These are phyloP conservation scores for Metschnikowia lachancei DNA, from an alignment of 805 yeast genomes.

Conservation along the genomic window DNA sequence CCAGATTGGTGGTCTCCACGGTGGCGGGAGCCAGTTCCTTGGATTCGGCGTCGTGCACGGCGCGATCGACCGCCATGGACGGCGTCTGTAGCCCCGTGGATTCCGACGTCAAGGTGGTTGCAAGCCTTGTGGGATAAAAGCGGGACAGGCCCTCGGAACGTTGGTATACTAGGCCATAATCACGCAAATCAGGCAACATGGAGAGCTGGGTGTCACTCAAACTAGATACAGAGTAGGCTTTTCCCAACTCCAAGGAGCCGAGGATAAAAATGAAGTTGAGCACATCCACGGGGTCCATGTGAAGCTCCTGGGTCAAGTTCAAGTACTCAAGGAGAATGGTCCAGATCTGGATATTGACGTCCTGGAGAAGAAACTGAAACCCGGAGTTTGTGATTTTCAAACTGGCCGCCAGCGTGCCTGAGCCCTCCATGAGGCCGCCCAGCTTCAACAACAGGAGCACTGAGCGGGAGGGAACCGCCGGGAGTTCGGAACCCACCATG, in stretches of 20 bases:
- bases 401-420: slow-evolving; percentile 31
- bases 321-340: slow-evolving; percentile 82
- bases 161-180: slow-evolving; percentile 84
- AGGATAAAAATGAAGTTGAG: slow-evolving; percentile 89
- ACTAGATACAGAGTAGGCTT: slow-evolving; percentile 70
- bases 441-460: slow-evolving; percentile 73
- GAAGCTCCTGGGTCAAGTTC: slow-evolving; percentile 74
- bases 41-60: slow-evolving; percentile 36
- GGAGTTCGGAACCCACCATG: slow-evolving; percentile 91
- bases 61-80: slow-evolving; percentile 70
- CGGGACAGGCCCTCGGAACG: slow-evolving; percentile 51
- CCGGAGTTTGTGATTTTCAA: slow-evolving; percentile 85
- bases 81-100: slow-evolving; percentile 69
- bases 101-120: slow-evolving; percentile 87
- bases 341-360: slow-evolving; percentile 94
- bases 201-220: slow-evolving; percentile 76
- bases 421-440: slow-evolving; percentile 84
- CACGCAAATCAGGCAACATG: slow-evolving; percentile 86
- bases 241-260: slow-evolving; percentile 89
- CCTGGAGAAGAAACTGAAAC: slow-evolving; percentile 90
- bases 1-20: slow-evolving; percentile 42
- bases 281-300: slow-evolving; percentile 96
- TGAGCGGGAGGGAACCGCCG: slow-evolving; percentile 67
- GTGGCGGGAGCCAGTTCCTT: slow-evolving; percentile 25
- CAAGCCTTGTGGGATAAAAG: slow-evolving; percentile 87